A percentile compares a stretch with the other conserved stretches of the same genome.
These are phyloP conservation scores for Ophiostoma angusticollis DNA, from an alignment of 2,329 filamentous ascomycete species.

Conservation along the genomic window DNA sequence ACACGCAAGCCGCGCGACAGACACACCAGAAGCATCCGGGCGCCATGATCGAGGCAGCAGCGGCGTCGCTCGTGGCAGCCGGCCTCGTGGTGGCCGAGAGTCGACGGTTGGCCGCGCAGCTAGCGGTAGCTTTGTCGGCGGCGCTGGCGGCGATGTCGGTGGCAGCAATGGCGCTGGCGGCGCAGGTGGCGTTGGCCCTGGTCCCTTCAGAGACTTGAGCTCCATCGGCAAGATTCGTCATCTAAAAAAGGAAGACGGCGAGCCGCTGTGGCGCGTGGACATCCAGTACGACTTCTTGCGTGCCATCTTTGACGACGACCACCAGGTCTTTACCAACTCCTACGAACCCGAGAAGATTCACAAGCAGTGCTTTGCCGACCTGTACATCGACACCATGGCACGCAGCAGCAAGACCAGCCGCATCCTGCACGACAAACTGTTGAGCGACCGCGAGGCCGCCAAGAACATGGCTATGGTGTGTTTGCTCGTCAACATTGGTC, in stretches of 20 bases:
- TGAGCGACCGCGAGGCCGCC: conserved; percentile 81
- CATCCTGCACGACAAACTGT: conserved; percentile 89
- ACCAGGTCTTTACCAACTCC: conserved; percentile 75
- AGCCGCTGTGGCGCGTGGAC: conserved; percentile 74
- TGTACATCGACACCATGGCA: conserved; percentile 98
- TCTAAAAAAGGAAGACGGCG: conserved; percentile 79
- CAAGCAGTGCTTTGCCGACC: conserved; percentile 76
- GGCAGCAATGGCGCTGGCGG: conserved; percentile 11
- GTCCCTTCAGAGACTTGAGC: conserved; percentile 23
- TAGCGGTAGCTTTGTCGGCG: too few species aligned
- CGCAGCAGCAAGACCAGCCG: conserved; percentile 98
- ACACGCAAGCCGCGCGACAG: conserved; percentile 16
- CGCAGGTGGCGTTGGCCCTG: too few species aligned
- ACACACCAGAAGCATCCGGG: conserved; percentile 28
- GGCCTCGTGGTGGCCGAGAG: conserved; percentile 21
- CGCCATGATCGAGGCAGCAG: background rate
- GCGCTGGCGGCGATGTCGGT: too few species aligned
- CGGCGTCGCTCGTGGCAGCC: conserved; percentile 6
- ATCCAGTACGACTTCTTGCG: conserved; percentile 81
- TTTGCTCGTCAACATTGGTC: conserved; percentile 86
- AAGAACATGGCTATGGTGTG: conserved; percentile 99
- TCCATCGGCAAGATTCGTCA: conserved; percentile 62
- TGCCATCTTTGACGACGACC: conserved; percentile 63
- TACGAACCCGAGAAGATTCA: conserved; percentile 52
- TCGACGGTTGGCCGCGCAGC: conserved; percentile 19